These are phyloP conservation scores for Colletotrichum ledebouriae DNA, from an alignment of 2,329 filamentous ascomycete species.

Conservation along the genomic window DNA sequence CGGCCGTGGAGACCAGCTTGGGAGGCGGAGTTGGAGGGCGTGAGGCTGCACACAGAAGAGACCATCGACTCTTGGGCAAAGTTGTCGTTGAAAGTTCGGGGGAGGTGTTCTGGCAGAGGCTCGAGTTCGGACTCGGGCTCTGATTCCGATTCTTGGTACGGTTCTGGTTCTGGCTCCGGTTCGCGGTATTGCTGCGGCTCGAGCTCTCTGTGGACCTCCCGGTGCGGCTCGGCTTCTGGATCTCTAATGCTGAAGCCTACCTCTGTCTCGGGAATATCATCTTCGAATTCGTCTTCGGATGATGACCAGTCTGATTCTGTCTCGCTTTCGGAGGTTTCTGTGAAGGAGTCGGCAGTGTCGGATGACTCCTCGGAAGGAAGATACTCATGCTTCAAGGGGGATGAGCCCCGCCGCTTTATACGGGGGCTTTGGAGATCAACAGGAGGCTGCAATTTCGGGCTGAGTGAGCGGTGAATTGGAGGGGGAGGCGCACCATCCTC, in stretches of 20 bases:
- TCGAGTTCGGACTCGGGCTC: slow-evolving; percentile 13
- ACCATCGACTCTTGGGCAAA: slow-evolving; percentile 53
- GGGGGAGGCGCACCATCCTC: slow-evolving; percentile 70
- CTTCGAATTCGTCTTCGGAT: slow-evolving; percentile 68
- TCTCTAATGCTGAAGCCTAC: slow-evolving; percentile 69
- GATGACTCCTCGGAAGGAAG: slow-evolving; percentile 82
- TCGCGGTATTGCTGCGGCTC: slow-evolving; percentile 44
- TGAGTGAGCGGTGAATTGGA: slow-evolving; percentile 64
- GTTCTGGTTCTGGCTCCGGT: slow-evolving; percentile 5
- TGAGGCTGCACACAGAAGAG: slow-evolving; percentile 72
- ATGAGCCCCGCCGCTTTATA: slow-evolving; percentile 82
- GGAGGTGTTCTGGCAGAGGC: neutral
- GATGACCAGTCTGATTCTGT: slow-evolving; percentile 65
- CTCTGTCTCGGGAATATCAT: slow-evolving; percentile 70
- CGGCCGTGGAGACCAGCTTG: slow-evolving; percentile 74
- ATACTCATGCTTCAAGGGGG: slow-evolving; percentile 97
- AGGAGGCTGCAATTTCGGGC: slow-evolving; percentile 58
- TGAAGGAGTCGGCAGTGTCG: slow-evolving; percentile 71
- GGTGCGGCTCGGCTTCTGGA: slow-evolving; percentile 48
- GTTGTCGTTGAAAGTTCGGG: slow-evolving; percentile 13
- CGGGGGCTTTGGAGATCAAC: slow-evolving; percentile 60
- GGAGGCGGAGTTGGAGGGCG: slow-evolving; percentile 85
- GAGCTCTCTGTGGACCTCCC: slow-evolving; percentile 32
- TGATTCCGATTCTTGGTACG: neutral
- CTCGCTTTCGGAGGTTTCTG: slow-evolving; percentile 51